Evolutionary conservation across 2,329 filamentous ascomycete species (phyloP), one percentile per base, ranked within the genome.

Genomic region (Colletotrichum phormii): DNA sequence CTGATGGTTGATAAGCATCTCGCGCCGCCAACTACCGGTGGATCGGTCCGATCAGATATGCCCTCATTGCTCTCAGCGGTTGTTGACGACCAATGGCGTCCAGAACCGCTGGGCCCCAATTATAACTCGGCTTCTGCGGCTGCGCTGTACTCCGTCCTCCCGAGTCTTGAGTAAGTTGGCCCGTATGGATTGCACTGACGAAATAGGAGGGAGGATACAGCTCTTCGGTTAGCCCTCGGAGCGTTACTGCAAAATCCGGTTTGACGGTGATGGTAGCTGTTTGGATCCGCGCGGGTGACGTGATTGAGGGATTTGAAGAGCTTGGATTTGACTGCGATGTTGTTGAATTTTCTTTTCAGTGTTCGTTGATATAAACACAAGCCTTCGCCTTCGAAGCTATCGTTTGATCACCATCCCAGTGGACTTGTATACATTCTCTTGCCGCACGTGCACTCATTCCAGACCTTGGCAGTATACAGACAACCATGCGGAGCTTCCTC

Each of bases 31-130:
- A 57, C n/a, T 66, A 26, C 54, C 54, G 26, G 37, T 66, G 29
- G 54, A 51, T 66, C 64, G 54, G 64, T 35, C 54, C 54, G 64
- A 66, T 60, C 35, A 66, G 15, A 31, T 31, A 42, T 58, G 15
- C 3, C 3, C 51, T 62, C 22, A 18, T 7, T 22, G 26, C 55
- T n/a, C 31, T 29, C 22, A 22, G 9, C 18, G 29, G 18, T 13
- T 26, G 18, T 18, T 29, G 15, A 35, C 12, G 29, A 11, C 64
- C 64, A 66, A 59, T 66, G 22, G 33, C 29, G 6, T 59, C 49
- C 18, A 5, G 12, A 29, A 66, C 64, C 54, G 64, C 64, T n/a
- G 9, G 11, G 64, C 26, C 35, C 64, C 53, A 24, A 15, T 22
- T 42, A 9, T 33, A 33, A 24, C 29, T 60, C 54, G 64, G 64